phyloP scores from a whole-genome alignment of 225 moss, liverwort and hornwort species.

The Antitrichia curtipendula region DNA sequence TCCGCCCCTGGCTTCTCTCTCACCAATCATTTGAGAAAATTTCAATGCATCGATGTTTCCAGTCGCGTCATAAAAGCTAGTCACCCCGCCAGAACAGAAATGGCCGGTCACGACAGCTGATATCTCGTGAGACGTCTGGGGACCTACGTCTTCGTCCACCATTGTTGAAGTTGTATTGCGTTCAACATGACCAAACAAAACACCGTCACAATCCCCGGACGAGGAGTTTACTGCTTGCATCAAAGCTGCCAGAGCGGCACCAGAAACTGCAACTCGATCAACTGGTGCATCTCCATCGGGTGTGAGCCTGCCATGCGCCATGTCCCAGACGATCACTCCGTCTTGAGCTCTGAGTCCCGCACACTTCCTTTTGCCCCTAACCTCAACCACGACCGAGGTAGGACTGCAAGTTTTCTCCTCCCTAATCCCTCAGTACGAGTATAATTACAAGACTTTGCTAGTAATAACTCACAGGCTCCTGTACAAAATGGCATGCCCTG shows the following conservation, averaged over 20 bases:
- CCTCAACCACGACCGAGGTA: neutral
- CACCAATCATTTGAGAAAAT: conserved; percentile 52
- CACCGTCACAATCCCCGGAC: conserved; percentile 81
- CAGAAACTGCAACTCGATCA: conserved; percentile 72
- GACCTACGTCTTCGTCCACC: conserved; percentile 58
- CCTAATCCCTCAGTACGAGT: neutral
- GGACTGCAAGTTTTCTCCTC: neutral
- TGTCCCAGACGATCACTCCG: neutral
- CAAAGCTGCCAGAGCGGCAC: conserved; percentile 82
- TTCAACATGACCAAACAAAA: conserved; percentile 82
- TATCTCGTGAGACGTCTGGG: conserved; percentile 46
- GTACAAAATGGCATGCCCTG: neutral
- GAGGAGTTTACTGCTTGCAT: conserved; percentile 75
- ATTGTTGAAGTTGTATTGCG: conserved; percentile 59
- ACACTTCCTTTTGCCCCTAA: neutral
- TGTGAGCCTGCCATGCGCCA: conserved; percentile 24
- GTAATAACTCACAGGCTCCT: neutral
- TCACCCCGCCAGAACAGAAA: conserved; percentile 67
- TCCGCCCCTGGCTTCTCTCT: conserved; percentile 64
- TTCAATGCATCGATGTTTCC: conserved; percentile 56
- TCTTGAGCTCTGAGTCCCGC: neutral
- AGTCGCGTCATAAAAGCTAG: conserved; percentile 81
- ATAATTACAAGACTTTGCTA: neutral
- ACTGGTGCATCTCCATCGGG: conserved; percentile 45
- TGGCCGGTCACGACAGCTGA: conserved; percentile 88